These are phyloP conservation scores for Scheffersomyces ergatensis DNA, from an alignment of 805 yeast genomes.

Conservation along the genomic window DNA sequence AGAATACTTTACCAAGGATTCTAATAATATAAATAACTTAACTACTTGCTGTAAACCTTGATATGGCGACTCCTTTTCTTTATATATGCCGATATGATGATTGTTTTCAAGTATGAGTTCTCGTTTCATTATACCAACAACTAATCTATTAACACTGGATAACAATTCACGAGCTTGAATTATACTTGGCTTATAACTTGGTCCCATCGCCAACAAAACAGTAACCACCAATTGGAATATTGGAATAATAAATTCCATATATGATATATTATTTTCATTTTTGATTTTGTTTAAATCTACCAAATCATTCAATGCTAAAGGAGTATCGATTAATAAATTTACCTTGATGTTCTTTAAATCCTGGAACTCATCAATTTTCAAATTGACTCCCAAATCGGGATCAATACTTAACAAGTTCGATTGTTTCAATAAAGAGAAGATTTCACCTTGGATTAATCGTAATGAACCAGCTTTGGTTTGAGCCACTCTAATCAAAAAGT, in stretches of 20 bases:
- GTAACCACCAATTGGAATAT: slow-evolving; percentile 71
- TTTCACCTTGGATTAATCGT: slow-evolving; percentile 68
- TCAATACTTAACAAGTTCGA: slow-evolving; percentile 63
- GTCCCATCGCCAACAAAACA: slow-evolving; percentile 70
- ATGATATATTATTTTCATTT: slow-evolving; percentile 37
- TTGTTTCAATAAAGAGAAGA: slow-evolving; percentile 60
- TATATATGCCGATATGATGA: slow-evolving; percentile 10
- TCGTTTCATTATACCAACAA: slow-evolving; percentile 61
- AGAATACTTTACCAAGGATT: slow-evolving; percentile 34
- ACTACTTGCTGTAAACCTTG: slow-evolving; percentile 52
- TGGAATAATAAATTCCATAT: slow-evolving; percentile 69
- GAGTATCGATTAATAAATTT: slow-evolving; percentile 52
- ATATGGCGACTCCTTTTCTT: slow-evolving; percentile 24
- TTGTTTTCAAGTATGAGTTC: slow-evolving; percentile 40
- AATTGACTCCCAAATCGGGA: slow-evolving; percentile 72
- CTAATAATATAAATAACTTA: slow-evolving; percentile 50
- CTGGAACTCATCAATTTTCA: slow-evolving; percentile 25
- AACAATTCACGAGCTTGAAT: slow-evolving; percentile 52
- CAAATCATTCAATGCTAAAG: slow-evolving; percentile 33
- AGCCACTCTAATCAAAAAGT: slow-evolving; percentile 70
- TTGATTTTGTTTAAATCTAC: slow-evolving; percentile 5
- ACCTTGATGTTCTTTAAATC: slow-evolving; percentile 33
- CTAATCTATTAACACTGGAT: slow-evolving; percentile 49
- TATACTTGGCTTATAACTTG: slow-evolving; percentile 62
- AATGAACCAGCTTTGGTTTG: slow-evolving; percentile 77